Base-by-base conservation (phyloP, 345 rosid species). In the Sonneratia alba region DNA sequence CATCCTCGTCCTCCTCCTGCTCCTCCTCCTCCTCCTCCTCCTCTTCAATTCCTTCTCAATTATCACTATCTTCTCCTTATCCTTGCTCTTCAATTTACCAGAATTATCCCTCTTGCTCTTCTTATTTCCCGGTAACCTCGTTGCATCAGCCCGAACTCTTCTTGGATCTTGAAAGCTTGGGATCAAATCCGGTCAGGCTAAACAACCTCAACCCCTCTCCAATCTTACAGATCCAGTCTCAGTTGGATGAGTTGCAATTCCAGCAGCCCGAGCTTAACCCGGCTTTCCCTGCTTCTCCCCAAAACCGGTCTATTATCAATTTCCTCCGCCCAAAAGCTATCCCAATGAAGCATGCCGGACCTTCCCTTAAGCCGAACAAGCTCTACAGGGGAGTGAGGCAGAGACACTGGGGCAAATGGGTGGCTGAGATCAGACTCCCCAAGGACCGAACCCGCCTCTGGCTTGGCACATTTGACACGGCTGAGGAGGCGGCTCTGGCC, bases 391-490 rank as follows among this genome's bases (percentile, higher is more conserved):
- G 98, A 74, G 96, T 93, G 74, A 89, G 98, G 77, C 98, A 93
- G 81, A 77, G 98, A 67, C 98, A 93, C 74, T 93, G 97, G 97
- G 97, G 98, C n/a, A 93, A 93, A 62, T 93, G 97, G 98, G 98
- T 90, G 0, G 97, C 98, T 27, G 97, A 93, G 83, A 92, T 90
- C 76, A 85, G 97, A 77, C 88, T 94, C 19, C 98, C 98, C 15
- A 94, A 79, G 85, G 90, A 94, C 83, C 78, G 98, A 0, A 91
- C 96, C 27, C 81, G 98, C 18, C 92, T 93, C 59, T 93, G 98
- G 98, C 94, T 93, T 16, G 98, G 98, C 65, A 93, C 98, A n/a
- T 93, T 87, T 66, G 94, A 93, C 70, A 91, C 97, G 0, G 98
- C 96, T 0, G 94, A 93, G 73, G 92, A 85, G 74, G 98, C 98